Evolutionary conservation across 192 early-diverging fungal species (phyloP), one percentile per base, ranked within the genome.

Genomic region (Backusella sp.): DNA sequence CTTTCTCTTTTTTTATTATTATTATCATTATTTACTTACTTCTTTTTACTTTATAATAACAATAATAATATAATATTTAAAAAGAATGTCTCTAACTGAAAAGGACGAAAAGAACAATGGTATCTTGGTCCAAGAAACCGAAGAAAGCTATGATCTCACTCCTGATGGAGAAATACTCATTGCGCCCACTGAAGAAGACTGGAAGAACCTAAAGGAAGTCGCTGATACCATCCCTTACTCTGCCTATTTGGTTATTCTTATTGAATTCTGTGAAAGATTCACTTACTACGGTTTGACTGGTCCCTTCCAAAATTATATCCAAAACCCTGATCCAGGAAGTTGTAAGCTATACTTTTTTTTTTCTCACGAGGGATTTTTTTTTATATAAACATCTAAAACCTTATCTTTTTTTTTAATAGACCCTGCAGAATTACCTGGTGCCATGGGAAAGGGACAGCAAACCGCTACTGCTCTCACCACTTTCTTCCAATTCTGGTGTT

Each of bases 201-300:
- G 88, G 81, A 69, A 74, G 36, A 85, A 68, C 0, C 72, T 92
- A 56, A 86, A 86, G 35, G 82, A 85, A 53, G 89, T 92, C 6
- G 79, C 86, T 28, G 92, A 92, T 76, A 73, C 46, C 0, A 80
- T 94, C 35, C 92, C 92, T 1, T 77, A 67, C 6, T 75, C 84
- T n/a, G 87, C 87, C 1, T 86, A 83, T 78, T 69, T 90, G 39
- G 84, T 90, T 12, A 84, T 91, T 59, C 72, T 84, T 19, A 84
- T 86, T 52, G 90, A 91, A 77, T 84, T 90, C 36, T 89, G 88
- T 73, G 90, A 91, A 74, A 85, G 90, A 21, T 91, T 91, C 72
- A 87, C 88, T 12, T 90, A 86, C 76, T 91, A 90, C 72, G 90
- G 90, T 78, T 77, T 86, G 23, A 83, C 82, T 28, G 86, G 86